These are phyloP conservation scores for Claviceps pazoutovae DNA, from an alignment of 2,329 filamentous ascomycete genomes.

Conservation along the genomic window DNA sequence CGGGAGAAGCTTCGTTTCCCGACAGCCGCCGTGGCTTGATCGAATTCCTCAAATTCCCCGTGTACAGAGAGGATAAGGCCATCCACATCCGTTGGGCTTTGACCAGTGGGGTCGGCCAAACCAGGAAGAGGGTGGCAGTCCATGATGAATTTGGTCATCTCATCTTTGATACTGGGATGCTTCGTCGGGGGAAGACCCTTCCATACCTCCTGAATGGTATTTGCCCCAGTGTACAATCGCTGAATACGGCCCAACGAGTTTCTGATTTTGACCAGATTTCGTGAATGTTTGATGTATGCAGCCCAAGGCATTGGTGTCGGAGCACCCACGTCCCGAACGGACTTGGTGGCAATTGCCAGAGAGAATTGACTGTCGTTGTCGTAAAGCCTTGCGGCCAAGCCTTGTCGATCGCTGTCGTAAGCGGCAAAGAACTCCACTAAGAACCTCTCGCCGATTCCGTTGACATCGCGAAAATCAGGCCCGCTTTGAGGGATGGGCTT, in stretches of 20 bases:
- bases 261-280: conserved; percentile 61
- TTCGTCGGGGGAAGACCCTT: conserved; percentile 54
- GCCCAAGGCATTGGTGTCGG: conserved; percentile 48
- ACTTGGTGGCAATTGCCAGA: conserved; percentile 52
- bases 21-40: conserved; percentile 38
- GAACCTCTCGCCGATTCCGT: conserved; percentile 61
- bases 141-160: conserved; percentile 63
- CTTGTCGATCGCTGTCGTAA: conserved; percentile 58
- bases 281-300: conserved; percentile 60
- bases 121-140: conserved; percentile 65
- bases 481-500: conserved; percentile 47
- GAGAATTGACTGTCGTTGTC: conserved; percentile 66
- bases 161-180: conserved; percentile 56
- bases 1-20: conserved; percentile 69
- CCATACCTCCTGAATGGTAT: conserved; percentile 56
- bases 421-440: conserved; percentile 57
- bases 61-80: conserved; percentile 69
- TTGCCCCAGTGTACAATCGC: conserved; percentile 50
- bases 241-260: conserved; percentile 45
- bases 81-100: conserved; percentile 53
- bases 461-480: conserved; percentile 61
- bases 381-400: conserved; percentile 54
- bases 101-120: conserved; percentile 53
- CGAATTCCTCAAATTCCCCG: conserved; percentile 69
- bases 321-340: conserved; percentile 32